Evolutionary conservation across 768 basidiomycete genomes (phyloP), one percentile per base, ranked within the genome.

Genomic region (Piloderma croceum): DNA sequence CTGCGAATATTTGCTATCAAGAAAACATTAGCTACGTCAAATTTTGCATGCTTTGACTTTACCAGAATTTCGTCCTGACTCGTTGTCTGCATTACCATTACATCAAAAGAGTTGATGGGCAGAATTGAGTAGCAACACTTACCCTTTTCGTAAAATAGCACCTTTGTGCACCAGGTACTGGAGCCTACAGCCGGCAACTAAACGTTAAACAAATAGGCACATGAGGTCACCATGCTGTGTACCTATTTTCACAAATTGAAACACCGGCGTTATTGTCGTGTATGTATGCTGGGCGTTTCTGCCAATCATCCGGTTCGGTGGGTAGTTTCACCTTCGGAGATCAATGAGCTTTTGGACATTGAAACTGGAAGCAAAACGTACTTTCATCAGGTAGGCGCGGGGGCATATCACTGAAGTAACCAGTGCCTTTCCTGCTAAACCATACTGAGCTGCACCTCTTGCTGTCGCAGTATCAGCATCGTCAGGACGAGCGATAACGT

Each of bases 401-500:
- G 90, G 89, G 11, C 79, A 79, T 39, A 92, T 85, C 38, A 91
- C 75, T 33, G 79, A 85, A 15, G 88, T 88, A 7, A 92, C 89
- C 11, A 90, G 72, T 21, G 78, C 69, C 48, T 79, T 71, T 37
- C 79, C 75, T 15, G 87, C 83, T 19, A 91, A 70, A 18, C 90
- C 90, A 58, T 91, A 91, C 55, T 81, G 76, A 24, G 90, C 90
- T n/a, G 85, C 90, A 33, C 90, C 90, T 39, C 89, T 82, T 41
- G 84, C 65, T 1, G 90, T 92, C 2, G 90, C 90, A 11, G 90
- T 90, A 55, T 92, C 90, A 21, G 85, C 81, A 63, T 93, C 90
- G 25, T 80, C 70, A 20, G 90, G 90, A 38, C 90, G 77, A 24
- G 82, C 83, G 54, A 92, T 86, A 42, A 87, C 81, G 36, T 64